Evolutionary conservation across 192 early-diverging fungal species (phyloP).

Genomic region (Coemansia reversa): DNA sequence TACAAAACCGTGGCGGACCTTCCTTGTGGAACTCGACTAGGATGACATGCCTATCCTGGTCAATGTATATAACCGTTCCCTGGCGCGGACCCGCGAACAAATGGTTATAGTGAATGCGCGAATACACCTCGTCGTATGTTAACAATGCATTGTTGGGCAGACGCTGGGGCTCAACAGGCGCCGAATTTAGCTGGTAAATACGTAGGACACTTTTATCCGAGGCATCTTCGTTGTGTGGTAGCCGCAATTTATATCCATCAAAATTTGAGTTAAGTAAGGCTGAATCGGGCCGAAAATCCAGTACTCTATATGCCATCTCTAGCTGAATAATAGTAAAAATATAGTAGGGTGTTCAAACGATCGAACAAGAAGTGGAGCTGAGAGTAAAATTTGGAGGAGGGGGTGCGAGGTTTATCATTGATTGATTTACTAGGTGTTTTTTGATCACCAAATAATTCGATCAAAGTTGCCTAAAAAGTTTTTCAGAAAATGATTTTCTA

Average conservation of each 20-base stretch:
- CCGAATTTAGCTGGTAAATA: constrained; percentile 3
- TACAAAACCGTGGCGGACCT: not conserved
- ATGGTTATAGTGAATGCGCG: constrained; percentile 67
- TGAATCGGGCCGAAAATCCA: constrained; percentile 45
- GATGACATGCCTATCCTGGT: constrained; percentile 5
- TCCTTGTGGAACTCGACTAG: constrained; percentile 14
- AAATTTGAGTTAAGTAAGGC: constrained; percentile 62
- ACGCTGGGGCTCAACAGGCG: constrained; percentile 33
- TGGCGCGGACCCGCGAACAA: constrained; percentile 55
- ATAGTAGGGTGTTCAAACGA: not conserved
- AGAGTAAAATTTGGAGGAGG: too few species aligned
- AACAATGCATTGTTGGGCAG: constrained; percentile 53
- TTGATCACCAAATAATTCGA: too few species aligned
- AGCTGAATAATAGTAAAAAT: not conserved
- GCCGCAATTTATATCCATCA: constrained; percentile 70
- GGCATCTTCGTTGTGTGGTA: constrained; percentile 49
- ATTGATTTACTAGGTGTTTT: too few species aligned
- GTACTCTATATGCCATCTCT: constrained; percentile 26
- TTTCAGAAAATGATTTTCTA: too few species aligned
- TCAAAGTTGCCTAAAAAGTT: too few species aligned
- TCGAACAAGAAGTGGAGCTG: too few species aligned
- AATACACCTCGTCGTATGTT: constrained; percentile 63
- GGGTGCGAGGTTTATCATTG: too few species aligned
- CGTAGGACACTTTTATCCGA: constrained; percentile 3
- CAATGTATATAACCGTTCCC: constrained; percentile 27